Conservation (phyloP, 441 rosid genomes). For the Erysimum pusillum region DNA sequence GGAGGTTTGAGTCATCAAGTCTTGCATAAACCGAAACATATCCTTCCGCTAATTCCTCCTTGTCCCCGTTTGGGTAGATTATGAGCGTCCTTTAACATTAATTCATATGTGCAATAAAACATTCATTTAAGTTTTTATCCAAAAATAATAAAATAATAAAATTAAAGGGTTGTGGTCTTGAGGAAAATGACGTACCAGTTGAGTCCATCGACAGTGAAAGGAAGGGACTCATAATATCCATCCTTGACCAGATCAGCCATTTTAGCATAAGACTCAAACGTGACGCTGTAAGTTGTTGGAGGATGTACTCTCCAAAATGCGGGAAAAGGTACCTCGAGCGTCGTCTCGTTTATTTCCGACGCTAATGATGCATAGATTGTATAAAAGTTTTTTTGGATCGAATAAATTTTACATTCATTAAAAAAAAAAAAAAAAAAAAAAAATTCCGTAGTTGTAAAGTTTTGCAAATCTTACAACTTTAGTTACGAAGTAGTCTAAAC, state of each 20-base stretch:
- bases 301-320: neutral
- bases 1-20: constrained; percentile 10
- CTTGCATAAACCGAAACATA: neutral
- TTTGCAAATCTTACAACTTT: neutral
- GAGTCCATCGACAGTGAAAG: constrained; percentile 25
- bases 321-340: neutral
- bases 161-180: neutral
- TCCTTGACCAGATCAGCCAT: neutral
- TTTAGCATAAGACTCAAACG: constrained; percentile 13
- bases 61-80: constrained; percentile 33
- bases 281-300: constrained; percentile 27
- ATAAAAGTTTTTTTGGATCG: no score
- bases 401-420: no score
- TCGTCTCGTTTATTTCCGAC: neutral
- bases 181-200: constrained; percentile 21
- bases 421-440: no score
- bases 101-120: neutral
- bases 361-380: no score
- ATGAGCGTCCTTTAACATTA: constrained; percentile 30
- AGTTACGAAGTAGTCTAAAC: neutral
- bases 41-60: no score
- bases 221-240: constrained; percentile 24
- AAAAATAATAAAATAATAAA: neutral
- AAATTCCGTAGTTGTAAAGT: neutral
- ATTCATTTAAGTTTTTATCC: no score